Base-by-base conservation (phyloP, 495 filamentous ascomycete species). In the Xylaria nigripes region DNA sequence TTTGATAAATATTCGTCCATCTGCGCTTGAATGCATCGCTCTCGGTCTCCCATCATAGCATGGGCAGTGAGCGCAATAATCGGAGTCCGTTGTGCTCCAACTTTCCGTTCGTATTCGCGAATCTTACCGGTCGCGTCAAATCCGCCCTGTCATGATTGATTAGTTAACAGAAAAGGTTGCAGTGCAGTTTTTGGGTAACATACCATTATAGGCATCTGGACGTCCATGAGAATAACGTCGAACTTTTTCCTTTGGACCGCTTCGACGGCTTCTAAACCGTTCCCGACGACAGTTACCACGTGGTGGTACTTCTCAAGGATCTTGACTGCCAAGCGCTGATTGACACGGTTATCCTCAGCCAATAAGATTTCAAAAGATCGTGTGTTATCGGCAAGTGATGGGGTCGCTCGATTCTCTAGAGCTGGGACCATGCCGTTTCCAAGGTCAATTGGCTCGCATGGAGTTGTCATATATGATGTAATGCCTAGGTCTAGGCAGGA, bases 1-100 rank as follows among this genome's bases (percentile, higher is more conserved):
- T 99, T 99, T 38, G 92, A 96, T 54, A 99, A 76, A 65, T 99
- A 99, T 67, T 99, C 94, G 60, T 97, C 94, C 94, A 97, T 97
- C 72, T 96, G 89, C 13, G 91, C 92, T 66, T 94, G 87, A 55
- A 99, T 92, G 64, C 94, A 99, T 75, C 94, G 95, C 71, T 99
- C 94, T 27, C 94, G 82, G 66, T 99, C 94, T 61, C 94, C 94
- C 76, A 97, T 82, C 94, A 99, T 99, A 59, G 94, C 94, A 73
- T 97, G 94, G 3, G 94, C 94, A 2, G 94, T 99, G 10, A 99
- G 80, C 3, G 94, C 94, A 61, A 99, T 95, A 65, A 99, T 96
- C 8, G 94, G 94, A 13, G 91, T 94, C 21, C 92, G 82, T 52
- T 86, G 81, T 6, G 89, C 76, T 18, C 83, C 83, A 43, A 83